Conservation (phyloP, 495 filamentous ascomycete species). For the Achaetomiella virescens region DNA sequence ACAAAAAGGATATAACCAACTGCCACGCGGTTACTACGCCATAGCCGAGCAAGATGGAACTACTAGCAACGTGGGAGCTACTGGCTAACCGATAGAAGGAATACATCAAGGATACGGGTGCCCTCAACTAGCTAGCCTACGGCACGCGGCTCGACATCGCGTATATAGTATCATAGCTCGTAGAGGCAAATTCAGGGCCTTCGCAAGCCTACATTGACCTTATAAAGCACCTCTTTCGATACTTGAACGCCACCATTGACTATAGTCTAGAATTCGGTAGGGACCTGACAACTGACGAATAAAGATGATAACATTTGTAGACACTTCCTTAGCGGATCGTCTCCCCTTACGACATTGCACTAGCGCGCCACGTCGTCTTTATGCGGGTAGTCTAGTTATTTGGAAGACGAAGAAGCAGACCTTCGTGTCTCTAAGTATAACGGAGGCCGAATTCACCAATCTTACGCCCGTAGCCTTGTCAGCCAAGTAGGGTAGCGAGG, state of each 20-base stretch:
- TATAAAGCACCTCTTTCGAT: not conserved
- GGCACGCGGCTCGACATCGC: not conserved
- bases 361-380: not conserved
- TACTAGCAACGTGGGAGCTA: not conserved
- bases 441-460: not conserved
- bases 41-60: not conserved
- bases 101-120: not conserved
- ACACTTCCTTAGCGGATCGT: not conserved
- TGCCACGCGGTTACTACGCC: not conserved
- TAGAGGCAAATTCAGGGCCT: not conserved
- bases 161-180: not conserved
- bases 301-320: not conserved
- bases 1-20: not conserved
- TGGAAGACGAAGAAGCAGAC: constrained; percentile 11
- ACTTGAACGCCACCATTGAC: not conserved
- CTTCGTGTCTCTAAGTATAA: not conserved
- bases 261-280: not conserved
- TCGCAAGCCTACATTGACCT: constrained; percentile 1
- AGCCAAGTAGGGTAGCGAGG: not conserved
- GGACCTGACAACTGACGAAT: not conserved
- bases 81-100: not conserved
- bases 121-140: not conserved
- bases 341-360: not conserved
- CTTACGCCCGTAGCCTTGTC: not conserved
- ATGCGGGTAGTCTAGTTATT: not conserved